Percentiles rank a stretch among this genome's conserved stretches.
These are phyloP conservation scores for Scheffersomyces spartinae DNA, from an alignment of 805 yeast species.

Conservation along the genomic window DNA sequence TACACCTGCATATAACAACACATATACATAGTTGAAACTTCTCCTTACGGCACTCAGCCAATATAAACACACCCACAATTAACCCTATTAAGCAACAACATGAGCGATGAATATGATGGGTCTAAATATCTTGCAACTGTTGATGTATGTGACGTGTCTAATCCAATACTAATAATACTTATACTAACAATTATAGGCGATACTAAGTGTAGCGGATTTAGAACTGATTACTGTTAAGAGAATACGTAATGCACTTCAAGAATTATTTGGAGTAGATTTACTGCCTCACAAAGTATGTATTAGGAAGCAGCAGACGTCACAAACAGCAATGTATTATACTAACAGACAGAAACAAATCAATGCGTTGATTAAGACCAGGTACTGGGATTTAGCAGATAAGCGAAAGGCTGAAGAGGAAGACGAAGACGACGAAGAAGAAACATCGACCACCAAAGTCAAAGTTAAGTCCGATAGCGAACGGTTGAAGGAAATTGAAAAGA, in stretches of 20 bases:
- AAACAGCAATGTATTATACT: constrained; percentile 8
- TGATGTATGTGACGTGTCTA: too few species aligned
- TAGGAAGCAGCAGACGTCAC: not conserved
- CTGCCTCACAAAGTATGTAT: constrained; percentile 30
- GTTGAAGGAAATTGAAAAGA: constrained; percentile 26
- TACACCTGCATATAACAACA: too few species aligned
- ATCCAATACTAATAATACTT: too few species aligned
- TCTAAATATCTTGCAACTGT: too few species aligned
- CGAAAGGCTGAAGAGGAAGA: constrained; percentile 16
- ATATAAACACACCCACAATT: too few species aligned
- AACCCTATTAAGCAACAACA: too few species aligned
- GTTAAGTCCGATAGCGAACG: not conserved
- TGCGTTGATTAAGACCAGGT: constrained; percentile 48
- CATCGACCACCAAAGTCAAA: constrained; percentile 1
- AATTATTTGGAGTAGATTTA: constrained; percentile 48
- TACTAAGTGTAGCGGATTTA: constrained; percentile 57
- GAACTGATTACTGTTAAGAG: constrained; percentile 61
- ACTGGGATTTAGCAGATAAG: constrained; percentile 33
- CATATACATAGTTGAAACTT: too few species aligned
- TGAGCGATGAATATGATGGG: too few species aligned
- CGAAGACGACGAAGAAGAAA: constrained; percentile 9
- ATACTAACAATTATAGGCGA: constrained; percentile 36
- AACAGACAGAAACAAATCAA: constrained; percentile 40
- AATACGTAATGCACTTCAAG: constrained; percentile 63
- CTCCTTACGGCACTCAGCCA: too few species aligned